A percentile compares a stretch with the other conserved stretches of the same genome.
Evolutionary conservation across 1,139 yeast genomes (phyloP).

Genomic region (Sugiyamaella xylanicola): DNA sequence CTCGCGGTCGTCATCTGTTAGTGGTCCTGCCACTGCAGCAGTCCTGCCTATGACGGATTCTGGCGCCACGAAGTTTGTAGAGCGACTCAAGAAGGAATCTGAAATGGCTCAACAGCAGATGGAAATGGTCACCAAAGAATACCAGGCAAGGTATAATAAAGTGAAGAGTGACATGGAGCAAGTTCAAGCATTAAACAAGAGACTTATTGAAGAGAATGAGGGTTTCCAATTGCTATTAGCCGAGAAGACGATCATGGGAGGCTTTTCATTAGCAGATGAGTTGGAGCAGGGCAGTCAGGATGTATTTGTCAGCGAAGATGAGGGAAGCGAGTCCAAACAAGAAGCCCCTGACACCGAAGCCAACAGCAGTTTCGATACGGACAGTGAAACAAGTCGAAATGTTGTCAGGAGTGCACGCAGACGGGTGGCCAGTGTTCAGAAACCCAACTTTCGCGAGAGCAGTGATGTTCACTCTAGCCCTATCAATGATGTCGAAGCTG

Average conservation of each 20-base stretch:
- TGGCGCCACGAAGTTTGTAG: constrained; percentile 22
- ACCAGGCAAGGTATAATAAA: constrained; percentile 35
- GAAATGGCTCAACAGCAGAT: constrained; percentile 37
- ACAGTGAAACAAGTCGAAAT: no score
- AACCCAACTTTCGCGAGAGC: no score
- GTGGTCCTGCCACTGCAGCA: neutral
- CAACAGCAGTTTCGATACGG: neutral
- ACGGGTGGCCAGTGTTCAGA: no score
- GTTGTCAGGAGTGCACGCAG: no score
- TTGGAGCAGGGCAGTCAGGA: constrained; percentile 11
- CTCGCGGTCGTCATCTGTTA: neutral
- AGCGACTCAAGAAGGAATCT: constrained; percentile 32
- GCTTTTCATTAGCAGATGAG: constrained; percentile 36
- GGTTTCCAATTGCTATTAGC: constrained; percentile 41
- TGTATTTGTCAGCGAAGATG: neutral
- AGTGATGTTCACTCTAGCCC: no score
- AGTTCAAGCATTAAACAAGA: constrained; percentile 33
- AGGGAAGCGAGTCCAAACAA: constrained; percentile 9
- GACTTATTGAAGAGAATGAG: constrained; percentile 43
- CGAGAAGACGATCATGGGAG: constrained; percentile 40
- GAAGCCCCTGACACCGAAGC: constrained; percentile 3
- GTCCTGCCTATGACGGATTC: constrained; percentile 6
- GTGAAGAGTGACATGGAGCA: constrained; percentile 38
- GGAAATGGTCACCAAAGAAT: constrained; percentile 39
- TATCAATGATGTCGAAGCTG: neutral